Percentiles rank a stretch among this genome's conserved stretches.
phyloP scores from a whole-genome alignment of 257 asterid genomes.

The Solanum tarapatanum region DNA sequence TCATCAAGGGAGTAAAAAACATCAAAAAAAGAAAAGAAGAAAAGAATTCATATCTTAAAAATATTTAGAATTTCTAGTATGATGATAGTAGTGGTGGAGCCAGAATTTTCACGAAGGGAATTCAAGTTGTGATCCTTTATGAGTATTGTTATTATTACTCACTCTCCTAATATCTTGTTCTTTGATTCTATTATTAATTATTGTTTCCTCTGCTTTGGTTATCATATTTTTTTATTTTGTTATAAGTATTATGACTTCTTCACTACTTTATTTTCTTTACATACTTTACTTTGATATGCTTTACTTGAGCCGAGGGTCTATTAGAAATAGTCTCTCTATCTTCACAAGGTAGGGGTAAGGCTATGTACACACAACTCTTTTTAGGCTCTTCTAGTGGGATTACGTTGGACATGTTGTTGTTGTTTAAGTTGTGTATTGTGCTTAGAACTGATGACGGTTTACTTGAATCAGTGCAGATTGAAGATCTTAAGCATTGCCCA shows the following conservation, averaged over 20 bases:
- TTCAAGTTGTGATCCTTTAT: neutral
- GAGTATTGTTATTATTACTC: no score
- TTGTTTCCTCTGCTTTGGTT: neutral
- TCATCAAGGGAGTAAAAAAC: neutral
- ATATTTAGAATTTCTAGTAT: neutral
- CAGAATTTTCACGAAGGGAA: neutral
- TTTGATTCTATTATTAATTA: neutral
- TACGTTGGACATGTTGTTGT: neutral
- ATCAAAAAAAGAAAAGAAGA: neutral
- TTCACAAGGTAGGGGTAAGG: neutral
- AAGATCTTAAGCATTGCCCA: constrained; percentile 71
- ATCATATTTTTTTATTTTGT: neutral
- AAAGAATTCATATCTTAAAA: neutral
- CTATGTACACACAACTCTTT: neutral
- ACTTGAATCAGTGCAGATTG: constrained; percentile 41
- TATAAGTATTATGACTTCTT: neutral
- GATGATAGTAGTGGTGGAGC: neutral
- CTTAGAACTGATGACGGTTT: neutral
- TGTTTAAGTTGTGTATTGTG: neutral
- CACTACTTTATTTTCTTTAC: neutral
- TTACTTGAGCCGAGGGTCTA: neutral
- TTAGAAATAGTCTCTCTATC: neutral
- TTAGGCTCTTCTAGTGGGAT: neutral
- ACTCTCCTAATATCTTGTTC: neutral
- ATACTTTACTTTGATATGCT: neutral